Percentiles rank a stretch among this genome's conserved stretches.
Evolutionary conservation across 2,329 filamentous ascomycete species (phyloP).

Genomic region (Colletotrichum sp.): DNA sequence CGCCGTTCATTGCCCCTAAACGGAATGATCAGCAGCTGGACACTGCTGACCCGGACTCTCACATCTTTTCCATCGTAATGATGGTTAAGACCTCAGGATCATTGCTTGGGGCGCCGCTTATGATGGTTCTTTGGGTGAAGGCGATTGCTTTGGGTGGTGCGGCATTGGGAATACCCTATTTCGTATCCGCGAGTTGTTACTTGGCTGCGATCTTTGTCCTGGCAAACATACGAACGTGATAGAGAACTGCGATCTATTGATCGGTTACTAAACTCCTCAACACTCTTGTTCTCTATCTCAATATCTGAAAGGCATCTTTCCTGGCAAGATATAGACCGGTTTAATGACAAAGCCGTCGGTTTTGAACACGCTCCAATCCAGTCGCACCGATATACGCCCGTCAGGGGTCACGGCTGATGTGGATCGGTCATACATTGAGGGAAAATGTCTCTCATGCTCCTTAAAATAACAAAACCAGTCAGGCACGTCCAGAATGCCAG

Average conservation of each 20-base stretch:
- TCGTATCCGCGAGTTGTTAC: constrained; percentile 44
- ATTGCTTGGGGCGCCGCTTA: constrained; percentile 50
- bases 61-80: constrained; percentile 57
- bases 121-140: constrained; percentile 52
- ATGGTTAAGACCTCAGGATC: constrained; percentile 53
- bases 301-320: neutral
- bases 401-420: neutral
- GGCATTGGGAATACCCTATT: constrained; percentile 41
- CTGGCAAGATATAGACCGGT: neutral
- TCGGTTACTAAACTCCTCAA: neutral
- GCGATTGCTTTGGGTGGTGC: constrained; percentile 43
- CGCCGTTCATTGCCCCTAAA: constrained; percentile 37
- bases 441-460: neutral
- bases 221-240: neutral
- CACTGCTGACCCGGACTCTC: constrained; percentile 36
- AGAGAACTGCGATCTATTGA: neutral
- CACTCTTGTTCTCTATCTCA: neutral
- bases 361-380: neutral
- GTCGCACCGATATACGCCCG: neutral
- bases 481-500: neutral
- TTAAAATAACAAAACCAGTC: neutral
- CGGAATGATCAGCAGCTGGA: neutral
- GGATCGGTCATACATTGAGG: neutral
- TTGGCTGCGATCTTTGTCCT: constrained; percentile 38
- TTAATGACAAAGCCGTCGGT: neutral